These are phyloP conservation scores for Penicillium vulpinum DNA, from an alignment of 2,329 filamentous ascomycete species.

Conservation along the genomic window DNA sequence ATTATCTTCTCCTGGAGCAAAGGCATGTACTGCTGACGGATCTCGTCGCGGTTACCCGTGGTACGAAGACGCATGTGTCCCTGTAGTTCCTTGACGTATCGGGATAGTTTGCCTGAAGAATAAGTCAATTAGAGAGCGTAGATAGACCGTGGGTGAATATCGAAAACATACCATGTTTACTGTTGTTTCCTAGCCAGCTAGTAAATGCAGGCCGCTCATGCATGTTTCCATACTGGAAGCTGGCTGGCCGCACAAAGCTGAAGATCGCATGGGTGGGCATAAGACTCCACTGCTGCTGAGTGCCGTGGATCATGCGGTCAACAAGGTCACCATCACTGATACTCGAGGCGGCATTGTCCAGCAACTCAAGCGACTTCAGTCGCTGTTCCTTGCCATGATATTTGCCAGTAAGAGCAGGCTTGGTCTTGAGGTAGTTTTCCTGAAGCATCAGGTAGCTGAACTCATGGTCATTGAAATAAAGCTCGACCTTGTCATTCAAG, in stretches of 20 bases:
- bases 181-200: slow-evolving; percentile 92
- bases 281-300: slow-evolving; percentile 95
- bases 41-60: slow-evolving; percentile 87
- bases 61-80: slow-evolving; percentile 92
- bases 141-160: neutral
- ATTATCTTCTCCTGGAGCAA: slow-evolving; percentile 80
- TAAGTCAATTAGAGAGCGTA: slow-evolving; percentile 4
- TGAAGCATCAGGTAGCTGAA: slow-evolving; percentile 98
- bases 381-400: slow-evolving; percentile 68
- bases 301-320: slow-evolving; percentile 96
- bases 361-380: slow-evolving; percentile 80
- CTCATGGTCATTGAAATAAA: slow-evolving; percentile 99
- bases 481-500: slow-evolving; percentile 94
- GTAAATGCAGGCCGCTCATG: slow-evolving; percentile 74
- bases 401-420: slow-evolving; percentile 64
- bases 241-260: slow-evolving; percentile 88
- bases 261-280: slow-evolving; percentile 97
- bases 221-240: slow-evolving; percentile 79
- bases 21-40: slow-evolving; percentile 91
- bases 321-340: slow-evolving; percentile 97
- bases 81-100: slow-evolving; percentile 89
- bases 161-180: slow-evolving; percentile 66
- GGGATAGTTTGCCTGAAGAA: slow-evolving; percentile 60
- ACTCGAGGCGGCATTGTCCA: slow-evolving; percentile 85
- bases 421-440: slow-evolving; percentile 90